These are phyloP conservation scores for Zalaria sp. DNA, from an alignment of 2,329 filamentous ascomycete genomes.

Conservation along the genomic window DNA sequence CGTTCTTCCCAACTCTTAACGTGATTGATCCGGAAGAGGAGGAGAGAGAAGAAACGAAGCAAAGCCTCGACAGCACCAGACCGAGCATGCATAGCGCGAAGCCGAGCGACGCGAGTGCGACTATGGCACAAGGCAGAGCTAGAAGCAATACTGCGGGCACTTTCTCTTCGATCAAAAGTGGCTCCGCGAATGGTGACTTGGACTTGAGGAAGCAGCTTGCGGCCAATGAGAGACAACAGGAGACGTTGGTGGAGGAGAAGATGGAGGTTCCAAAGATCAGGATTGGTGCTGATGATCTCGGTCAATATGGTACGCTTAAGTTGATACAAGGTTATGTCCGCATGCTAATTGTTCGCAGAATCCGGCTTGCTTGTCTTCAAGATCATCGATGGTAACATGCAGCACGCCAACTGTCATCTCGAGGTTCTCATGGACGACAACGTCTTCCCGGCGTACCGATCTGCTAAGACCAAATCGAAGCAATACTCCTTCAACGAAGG, in stretches of 20 bases:
- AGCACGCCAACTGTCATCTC: conserved; percentile 59
- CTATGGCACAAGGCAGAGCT: conserved; percentile 2
- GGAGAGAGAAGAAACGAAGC: conserved; percentile 28
- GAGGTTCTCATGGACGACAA: conserved; percentile 92
- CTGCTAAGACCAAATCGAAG: conserved; percentile 57
- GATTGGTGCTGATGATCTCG: conserved; percentile 65
- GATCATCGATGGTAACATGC: conserved; percentile 76
- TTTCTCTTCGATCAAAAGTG: conserved; percentile 22
- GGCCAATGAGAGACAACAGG: conserved; percentile 32
- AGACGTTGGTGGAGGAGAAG: conserved; percentile 28
- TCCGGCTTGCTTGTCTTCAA: conserved; percentile 91
- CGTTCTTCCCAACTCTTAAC: conserved; percentile 84
- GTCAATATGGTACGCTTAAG: conserved; percentile 50
- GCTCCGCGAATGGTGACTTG: conserved; percentile 18
- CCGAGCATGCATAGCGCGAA: conserved; percentile 9
- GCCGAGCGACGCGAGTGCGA: conserved; percentile 6
- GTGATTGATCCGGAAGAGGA: conserved; percentile 83
- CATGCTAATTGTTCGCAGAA: conserved; percentile 41
- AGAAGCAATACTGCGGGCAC: conserved; percentile 23
- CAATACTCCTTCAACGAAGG: conserved; percentile 64
- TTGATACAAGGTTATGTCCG: not conserved
- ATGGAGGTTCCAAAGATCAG: conserved; percentile 60
- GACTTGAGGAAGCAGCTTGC: conserved; percentile 31
- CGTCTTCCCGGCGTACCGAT: conserved; percentile 77
- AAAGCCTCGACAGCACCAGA: conserved; percentile 5